Conservation (phyloP, 129 eudicot species). For the Dittrichia graveolens region DNA sequence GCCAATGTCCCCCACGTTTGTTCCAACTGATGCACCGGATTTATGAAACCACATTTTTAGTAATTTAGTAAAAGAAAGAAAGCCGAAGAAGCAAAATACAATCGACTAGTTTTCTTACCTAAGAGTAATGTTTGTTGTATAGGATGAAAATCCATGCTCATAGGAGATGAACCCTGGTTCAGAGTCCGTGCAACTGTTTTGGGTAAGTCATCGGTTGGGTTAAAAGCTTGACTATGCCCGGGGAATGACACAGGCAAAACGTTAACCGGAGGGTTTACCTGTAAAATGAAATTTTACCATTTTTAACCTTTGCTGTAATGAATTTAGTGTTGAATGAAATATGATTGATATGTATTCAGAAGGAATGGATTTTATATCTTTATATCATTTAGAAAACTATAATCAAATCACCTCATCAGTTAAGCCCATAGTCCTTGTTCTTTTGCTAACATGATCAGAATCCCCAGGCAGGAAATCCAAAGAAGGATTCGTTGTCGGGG, state of each 20-base stretch:
- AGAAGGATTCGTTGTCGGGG: conserved; percentile 69
- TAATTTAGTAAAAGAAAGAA: background rate
- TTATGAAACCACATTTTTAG: background rate
- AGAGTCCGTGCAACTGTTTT: conserved; percentile 47
- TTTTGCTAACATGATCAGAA: conserved; percentile 68
- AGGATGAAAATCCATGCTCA: conserved; percentile 77
- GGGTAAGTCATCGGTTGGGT: conserved; percentile 48
- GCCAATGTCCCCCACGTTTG: conserved; percentile 50
- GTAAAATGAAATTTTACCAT: conserved; percentile 20
- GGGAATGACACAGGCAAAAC: conserved; percentile 65
- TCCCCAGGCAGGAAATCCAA: conserved; percentile 81
- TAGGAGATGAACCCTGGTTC: conserved; percentile 49
- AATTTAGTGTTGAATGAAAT: background rate
- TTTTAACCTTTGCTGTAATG: background rate
- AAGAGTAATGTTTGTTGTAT: conserved; percentile 51
- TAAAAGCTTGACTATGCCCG: conserved; percentile 50
- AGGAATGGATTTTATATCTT: background rate
- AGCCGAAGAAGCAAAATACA: background rate
- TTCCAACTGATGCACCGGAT: conserved; percentile 46
- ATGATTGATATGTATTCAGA: background rate
- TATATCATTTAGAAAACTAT: background rate
- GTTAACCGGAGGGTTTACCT: conserved; percentile 84
- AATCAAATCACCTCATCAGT: conserved; percentile 63
- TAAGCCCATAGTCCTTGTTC: conserved; percentile 72
- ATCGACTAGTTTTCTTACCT: conserved; percentile 34